Base-by-base conservation (phyloP, 2,329 filamentous ascomycete species). In the Epichloe baconii region DNA sequence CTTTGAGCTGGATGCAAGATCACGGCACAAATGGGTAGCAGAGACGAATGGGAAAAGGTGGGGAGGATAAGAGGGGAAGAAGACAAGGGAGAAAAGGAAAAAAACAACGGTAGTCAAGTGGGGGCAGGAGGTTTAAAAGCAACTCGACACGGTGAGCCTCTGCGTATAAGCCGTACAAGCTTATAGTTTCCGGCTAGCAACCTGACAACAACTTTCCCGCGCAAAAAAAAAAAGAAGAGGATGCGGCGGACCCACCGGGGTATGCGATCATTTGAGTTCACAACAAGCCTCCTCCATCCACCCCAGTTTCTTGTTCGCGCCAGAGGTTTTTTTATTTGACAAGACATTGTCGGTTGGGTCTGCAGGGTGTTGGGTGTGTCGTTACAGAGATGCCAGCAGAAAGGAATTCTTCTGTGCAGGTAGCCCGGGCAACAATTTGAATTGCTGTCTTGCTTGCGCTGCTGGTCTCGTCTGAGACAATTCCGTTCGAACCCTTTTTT, bases 381-480 rank as follows among this genome's bases (percentile, higher is more conserved):
- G 26, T 31, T 31, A 31, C 10, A 31, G 8, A 31, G 3, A 31
- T 31, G 31, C 3, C 31, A 31, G 31, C 8, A 31, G 31, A 31
- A 21, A 48, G 44, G 44, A 51, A 48, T 51, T 44, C 44, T 26
- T 34, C 17, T 14, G 10, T 47, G 31, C 3, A 19, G 31, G 36
- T 42, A 37, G 31, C 49, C 49, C 5, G 23, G 44, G 38, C 49
- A 47, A 51, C 49, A 41, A 34, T 36, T 15, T 35, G 21, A 35
- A 34, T 42, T 42, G 38, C 21, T n/a, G 47, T n/a, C 47, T 48
- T 42, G 21, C 8, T 35, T 46, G 43, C 11, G 11, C 3, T 45
- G 46, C 50, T 48, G 50, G 35, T 48, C 45, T 48, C 50, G 19
- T 44, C 41, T 34, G 35, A 52, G 50, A 48, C 50, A 10, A 26